Evolutionary conservation across 1,139 yeast genomes (phyloP).

Genomic region (Geotrichum bryndzae): DNA sequence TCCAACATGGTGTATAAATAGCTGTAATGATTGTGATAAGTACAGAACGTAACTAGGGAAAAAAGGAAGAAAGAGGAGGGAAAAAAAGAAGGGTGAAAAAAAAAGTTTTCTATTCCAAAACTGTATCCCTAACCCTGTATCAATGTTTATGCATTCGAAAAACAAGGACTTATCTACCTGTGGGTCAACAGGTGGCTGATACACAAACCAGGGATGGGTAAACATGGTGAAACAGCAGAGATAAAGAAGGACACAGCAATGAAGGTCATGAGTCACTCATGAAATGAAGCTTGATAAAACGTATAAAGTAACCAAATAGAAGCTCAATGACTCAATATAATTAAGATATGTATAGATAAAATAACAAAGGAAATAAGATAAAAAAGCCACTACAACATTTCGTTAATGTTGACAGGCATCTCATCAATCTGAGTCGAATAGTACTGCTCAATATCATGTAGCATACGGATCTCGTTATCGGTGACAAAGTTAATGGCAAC

Average conservation of each 20-base stretch:
- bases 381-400: conserved; percentile 40
- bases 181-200: background rate
- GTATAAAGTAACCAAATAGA: background rate
- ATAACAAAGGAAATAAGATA: background rate
- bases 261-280: background rate
- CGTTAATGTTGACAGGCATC: conserved; percentile 92
- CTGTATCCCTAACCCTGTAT: background rate
- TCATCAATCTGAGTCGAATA: conserved; percentile 97
- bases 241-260: background rate
- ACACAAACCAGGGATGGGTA: background rate
- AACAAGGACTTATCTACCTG: background rate
- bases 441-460: conserved; percentile 97
- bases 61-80: background rate
- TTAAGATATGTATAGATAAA: background rate
- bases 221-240: background rate
- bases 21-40: background rate
- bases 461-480: conserved; percentile 79
- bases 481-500: conserved; percentile 98
- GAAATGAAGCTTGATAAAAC: background rate
- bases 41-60: background rate
- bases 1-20: conserved; percentile 59
- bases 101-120: background rate
- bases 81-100: background rate
- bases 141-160: background rate
- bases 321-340: background rate